Evolutionary conservation across 2,329 filamentous ascomycete species (phyloP).

Genomic region (Thyridium curvatum): DNA sequence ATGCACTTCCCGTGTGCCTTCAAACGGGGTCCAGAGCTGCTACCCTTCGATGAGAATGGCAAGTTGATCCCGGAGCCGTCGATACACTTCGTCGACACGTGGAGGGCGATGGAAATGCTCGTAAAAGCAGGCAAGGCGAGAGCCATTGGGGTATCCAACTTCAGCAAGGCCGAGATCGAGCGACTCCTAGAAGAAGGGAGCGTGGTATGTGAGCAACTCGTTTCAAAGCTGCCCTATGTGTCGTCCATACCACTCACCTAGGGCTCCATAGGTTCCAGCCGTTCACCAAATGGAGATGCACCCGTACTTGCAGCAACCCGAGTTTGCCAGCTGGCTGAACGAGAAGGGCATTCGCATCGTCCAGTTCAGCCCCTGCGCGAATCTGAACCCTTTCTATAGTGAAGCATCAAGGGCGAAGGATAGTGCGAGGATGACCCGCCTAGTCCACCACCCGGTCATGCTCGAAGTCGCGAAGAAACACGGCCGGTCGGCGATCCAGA

Average conservation of each 20-base stretch:
- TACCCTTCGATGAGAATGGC: slow-evolving; percentile 39
- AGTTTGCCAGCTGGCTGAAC: slow-evolving; percentile 46
- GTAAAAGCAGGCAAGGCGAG: slow-evolving; percentile 6
- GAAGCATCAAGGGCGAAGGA: too few relatives aligned
- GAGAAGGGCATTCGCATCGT: slow-evolving; percentile 47
- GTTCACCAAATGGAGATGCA: slow-evolving; percentile 82
- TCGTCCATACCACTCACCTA: too few relatives aligned
- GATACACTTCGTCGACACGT: slow-evolving; percentile 8
- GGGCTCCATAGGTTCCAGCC: slow-evolving; percentile 38
- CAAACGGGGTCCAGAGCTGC: slow-evolving; percentile 29
- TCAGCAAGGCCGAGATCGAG: slow-evolving; percentile 37
- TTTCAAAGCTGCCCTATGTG: too few relatives aligned
- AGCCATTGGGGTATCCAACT: slow-evolving; percentile 10
- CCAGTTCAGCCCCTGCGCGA: slow-evolving; percentile 60
- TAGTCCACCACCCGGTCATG: slow-evolving; percentile 41
- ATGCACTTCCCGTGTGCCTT: slow-evolving; percentile 7
- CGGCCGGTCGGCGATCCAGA: slow-evolving; percentile 9
- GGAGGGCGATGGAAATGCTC: slow-evolving; percentile 7
- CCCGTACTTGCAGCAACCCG: slow-evolving; percentile 46
- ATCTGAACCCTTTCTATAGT: slow-evolving; percentile 12
- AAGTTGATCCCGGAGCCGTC: slow-evolving; percentile 20
- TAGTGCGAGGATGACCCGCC: slow-evolving; percentile 32
- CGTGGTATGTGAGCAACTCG: slow-evolving; percentile 23
- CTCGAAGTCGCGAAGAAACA: slow-evolving; percentile 37
- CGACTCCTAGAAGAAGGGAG: slow-evolving; percentile 40